These are phyloP conservation scores for Nigrospora oryzae DNA, from an alignment of 2,329 filamentous ascomycete genomes.

Conservation along the genomic window DNA sequence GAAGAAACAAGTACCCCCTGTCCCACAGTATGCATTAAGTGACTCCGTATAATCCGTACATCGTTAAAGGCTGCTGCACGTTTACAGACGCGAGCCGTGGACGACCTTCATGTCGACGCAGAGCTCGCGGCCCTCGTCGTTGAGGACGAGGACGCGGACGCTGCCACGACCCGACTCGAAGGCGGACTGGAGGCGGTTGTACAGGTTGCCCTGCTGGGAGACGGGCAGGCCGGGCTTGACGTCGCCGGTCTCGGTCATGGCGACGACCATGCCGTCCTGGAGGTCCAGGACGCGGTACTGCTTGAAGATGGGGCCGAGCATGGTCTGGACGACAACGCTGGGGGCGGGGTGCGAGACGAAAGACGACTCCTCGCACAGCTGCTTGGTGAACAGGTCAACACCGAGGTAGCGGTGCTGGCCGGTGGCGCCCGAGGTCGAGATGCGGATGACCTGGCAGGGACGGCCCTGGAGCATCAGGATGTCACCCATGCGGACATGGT, in stretches of 20 bases:
- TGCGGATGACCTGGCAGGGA: slow-evolving; percentile 99
- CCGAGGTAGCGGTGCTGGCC: slow-evolving; percentile 99
- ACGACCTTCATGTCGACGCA: slow-evolving; percentile 99
- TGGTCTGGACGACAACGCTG: slow-evolving; percentile 97
- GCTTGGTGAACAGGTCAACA: slow-evolving; percentile 99
- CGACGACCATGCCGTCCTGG: slow-evolving; percentile 73
- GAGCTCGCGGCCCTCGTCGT: slow-evolving; percentile 85
- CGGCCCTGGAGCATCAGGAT: slow-evolving; percentile 98
- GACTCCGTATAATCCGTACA: slow-evolving; percentile 19
- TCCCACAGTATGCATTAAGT: slow-evolving; percentile 8
- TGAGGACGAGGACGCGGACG: slow-evolving; percentile 92
- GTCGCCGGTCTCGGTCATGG: slow-evolving; percentile 98
- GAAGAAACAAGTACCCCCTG: too few species aligned
- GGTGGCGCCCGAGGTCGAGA: slow-evolving; percentile 95
- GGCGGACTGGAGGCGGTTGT: slow-evolving; percentile 68
- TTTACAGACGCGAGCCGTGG: slow-evolving; percentile 65
- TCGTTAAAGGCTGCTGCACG: slow-evolving; percentile 9
- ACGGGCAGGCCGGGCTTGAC: slow-evolving; percentile 94
- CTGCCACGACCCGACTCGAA: slow-evolving; percentile 90
- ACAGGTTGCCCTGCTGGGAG: slow-evolving; percentile 90
- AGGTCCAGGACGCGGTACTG: slow-evolving; percentile 99
- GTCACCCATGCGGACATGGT: slow-evolving; percentile 99
- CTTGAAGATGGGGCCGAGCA: slow-evolving; percentile 99
- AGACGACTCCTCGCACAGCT: slow-evolving; percentile 96
- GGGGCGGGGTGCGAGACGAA: slow-evolving; percentile 96